Percentiles rank a stretch among this genome's conserved stretches.
phyloP scores from a whole-genome alignment of 371 early-diverging fungal genomes.

The Sporodiniella umbellata region DNA sequence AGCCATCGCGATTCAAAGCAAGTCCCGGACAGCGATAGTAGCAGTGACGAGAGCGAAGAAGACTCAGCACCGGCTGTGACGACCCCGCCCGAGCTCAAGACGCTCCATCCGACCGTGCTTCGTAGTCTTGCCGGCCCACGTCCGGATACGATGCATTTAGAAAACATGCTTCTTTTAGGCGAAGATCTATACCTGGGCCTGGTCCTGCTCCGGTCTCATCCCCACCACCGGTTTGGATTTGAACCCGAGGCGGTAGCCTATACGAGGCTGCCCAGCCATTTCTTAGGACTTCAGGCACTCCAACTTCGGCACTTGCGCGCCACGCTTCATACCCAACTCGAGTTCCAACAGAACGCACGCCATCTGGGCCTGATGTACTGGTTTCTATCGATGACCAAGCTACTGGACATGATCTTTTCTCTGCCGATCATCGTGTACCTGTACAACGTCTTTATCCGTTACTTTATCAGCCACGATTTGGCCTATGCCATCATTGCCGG shows the following conservation, averaged over 20 bases:
- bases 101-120: slow-evolving; percentile 44
- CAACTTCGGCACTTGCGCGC: slow-evolving; percentile 33
- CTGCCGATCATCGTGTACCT: slow-evolving; percentile 41
- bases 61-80: no score
- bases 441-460: slow-evolving; percentile 35
- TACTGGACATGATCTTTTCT: slow-evolving; percentile 39
- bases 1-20: no score
- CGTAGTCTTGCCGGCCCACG: slow-evolving; percentile 36
- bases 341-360: slow-evolving; percentile 32
- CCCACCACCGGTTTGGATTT: slow-evolving; percentile 40
- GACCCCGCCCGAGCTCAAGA: no score
- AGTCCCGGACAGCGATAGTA: slow-evolving; percentile 1
- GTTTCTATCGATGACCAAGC: slow-evolving; percentile 39
- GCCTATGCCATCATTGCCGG: slow-evolving; percentile 38
- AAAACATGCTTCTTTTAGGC: slow-evolving; percentile 40
- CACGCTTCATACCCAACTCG: slow-evolving; percentile 42
- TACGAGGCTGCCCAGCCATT: slow-evolving; percentile 36
- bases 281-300: slow-evolving; percentile 37
- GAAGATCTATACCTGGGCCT: slow-evolving; percentile 44
- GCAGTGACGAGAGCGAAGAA: slow-evolving; percentile 9
- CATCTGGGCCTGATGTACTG: slow-evolving; percentile 40
- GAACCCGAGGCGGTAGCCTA: slow-evolving; percentile 50
- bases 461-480: slow-evolving; percentile 17
- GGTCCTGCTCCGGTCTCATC: slow-evolving; percentile 43
- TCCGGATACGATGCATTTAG: slow-evolving; percentile 43